These are phyloP conservation scores for Xylariomycetidae sp. DNA, from an alignment of 2,329 filamentous ascomycete genomes.

Conservation along the genomic window DNA sequence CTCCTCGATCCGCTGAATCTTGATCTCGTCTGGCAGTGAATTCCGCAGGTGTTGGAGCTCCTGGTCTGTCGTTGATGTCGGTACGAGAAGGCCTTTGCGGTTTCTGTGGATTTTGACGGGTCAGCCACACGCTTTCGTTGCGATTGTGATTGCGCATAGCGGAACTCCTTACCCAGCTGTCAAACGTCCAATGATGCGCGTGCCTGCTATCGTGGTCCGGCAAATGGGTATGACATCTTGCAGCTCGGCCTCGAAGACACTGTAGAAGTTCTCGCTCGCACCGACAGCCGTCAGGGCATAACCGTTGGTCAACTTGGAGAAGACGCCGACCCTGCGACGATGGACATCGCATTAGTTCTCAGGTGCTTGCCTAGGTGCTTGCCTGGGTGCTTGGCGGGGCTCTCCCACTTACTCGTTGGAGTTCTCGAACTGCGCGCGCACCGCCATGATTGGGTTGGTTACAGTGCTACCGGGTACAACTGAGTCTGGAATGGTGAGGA, in stretches of 20 bases:
- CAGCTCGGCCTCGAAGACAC: constrained; percentile 94
- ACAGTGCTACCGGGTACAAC: constrained; percentile 13
- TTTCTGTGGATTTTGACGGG: constrained; percentile 50
- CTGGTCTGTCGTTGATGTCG: constrained; percentile 93
- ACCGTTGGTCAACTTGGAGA: constrained; percentile 92
- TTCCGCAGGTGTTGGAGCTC: constrained; percentile 97
- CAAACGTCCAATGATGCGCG: constrained; percentile 89
- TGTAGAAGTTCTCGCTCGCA: constrained; percentile 89
- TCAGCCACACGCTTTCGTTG: constrained; percentile 2
- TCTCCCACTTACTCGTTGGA: constrained; percentile 69
- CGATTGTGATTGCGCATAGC: neutral
- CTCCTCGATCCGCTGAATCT: constrained; percentile 97
- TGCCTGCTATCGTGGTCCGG: constrained; percentile 93
- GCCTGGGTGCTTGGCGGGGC: constrained; percentile 19
- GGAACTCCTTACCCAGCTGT: constrained; percentile 69
- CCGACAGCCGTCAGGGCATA: constrained; percentile 93
- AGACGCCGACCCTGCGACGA: constrained; percentile 79
- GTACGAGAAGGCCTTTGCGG: constrained; percentile 92
- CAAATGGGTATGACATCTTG: constrained; percentile 97
- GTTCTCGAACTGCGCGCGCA: constrained; percentile 77
- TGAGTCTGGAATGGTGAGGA: constrained; percentile 12
- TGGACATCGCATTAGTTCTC: constrained; percentile 5
- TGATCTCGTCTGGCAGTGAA: constrained; percentile 82
- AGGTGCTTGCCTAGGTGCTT: neutral
- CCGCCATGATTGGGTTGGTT: constrained; percentile 47